phyloP scores from a whole-genome alignment of 1,284 basidiomycete genomes.

The Apiotrichum akiyoshidainum region DNA sequence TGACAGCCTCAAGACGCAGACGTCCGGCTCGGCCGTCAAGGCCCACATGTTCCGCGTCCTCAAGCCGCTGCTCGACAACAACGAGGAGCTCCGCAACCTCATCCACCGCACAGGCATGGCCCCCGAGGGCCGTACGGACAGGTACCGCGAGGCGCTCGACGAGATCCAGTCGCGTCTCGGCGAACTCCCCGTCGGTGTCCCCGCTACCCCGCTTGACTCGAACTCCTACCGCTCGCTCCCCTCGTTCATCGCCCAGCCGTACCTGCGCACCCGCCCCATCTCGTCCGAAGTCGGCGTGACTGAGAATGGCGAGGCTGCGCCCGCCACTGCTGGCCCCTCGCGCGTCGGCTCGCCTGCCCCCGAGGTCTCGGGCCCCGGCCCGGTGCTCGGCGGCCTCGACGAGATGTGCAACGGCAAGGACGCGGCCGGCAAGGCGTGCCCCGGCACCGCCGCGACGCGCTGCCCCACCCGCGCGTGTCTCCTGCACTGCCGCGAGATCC shows the following conservation, averaged over 20 bases:
- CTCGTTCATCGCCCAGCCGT: conserved; percentile 81
- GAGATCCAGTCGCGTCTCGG: conserved; percentile 68
- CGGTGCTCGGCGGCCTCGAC: conserved; percentile 13
- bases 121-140: conserved; percentile 35
- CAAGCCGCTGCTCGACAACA: conserved; percentile 67
- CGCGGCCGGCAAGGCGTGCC: conserved; percentile 3
- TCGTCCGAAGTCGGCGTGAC: conserved; percentile 27
- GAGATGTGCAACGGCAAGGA: conserved; percentile 8
- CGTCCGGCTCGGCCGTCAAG: conserved; percentile 73
- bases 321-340: conserved; percentile 2
- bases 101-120: conserved; percentile 38
- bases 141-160: conserved; percentile 58
- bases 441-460: conserved; percentile 30
- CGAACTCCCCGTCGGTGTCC: conserved; percentile 51
- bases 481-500: conserved; percentile 44
- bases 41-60: conserved; percentile 91
- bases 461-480: conserved; percentile 47
- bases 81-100: conserved; percentile 69
- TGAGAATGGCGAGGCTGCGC: conserved; percentile 7
- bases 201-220: conserved; percentile 35
- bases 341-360: background rate
- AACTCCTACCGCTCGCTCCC: conserved; percentile 60
- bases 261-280: conserved; percentile 60
- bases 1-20: conserved; percentile 65
- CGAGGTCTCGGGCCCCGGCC: background rate